A percentile compares a stretch with the other conserved stretches of the same genome.
Conservation (phyloP, 257 asterid species). For the Datura wrightii region DNA sequence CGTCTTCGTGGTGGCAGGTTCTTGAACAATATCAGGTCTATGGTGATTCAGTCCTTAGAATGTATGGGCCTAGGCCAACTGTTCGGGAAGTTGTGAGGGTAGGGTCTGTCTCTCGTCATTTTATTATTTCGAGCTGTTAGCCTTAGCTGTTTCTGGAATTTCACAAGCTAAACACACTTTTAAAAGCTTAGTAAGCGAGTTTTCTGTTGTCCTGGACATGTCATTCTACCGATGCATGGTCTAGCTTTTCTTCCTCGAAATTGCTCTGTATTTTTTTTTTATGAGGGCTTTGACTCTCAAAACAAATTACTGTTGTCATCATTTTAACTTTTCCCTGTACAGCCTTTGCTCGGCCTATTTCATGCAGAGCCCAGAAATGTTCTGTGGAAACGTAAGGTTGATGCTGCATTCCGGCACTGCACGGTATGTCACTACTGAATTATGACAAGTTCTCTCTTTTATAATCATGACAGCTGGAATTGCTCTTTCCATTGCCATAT, state of each 20-base stretch:
- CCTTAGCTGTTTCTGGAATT: constrained; percentile 6
- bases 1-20: constrained; percentile 51
- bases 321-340: constrained; percentile 40
- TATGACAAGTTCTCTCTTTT: constrained; percentile 5
- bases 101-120: constrained; percentile 28
- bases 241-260: neutral
- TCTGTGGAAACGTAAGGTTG: constrained; percentile 88
- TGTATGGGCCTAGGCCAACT: constrained; percentile 67
- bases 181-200: neutral
- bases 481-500: neutral
- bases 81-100: constrained; percentile 78
- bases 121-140: neutral
- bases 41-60: constrained; percentile 69
- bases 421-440: constrained; percentile 50
- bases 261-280: neutral
- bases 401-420: constrained; percentile 70
- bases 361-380: constrained; percentile 79
- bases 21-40: constrained; percentile 80
- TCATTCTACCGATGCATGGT: neutral
- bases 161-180: neutral
- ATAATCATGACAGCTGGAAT: neutral
- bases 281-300: neutral
- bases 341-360: constrained; percentile 90
- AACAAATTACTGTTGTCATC: neutral
- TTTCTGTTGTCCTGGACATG: neutral